Evolutionary conservation across 2,329 filamentous ascomycete genomes (phyloP), one percentile per base, ranked within the genome.

Genomic region (Byssoonygena ceratinophila): DNA sequence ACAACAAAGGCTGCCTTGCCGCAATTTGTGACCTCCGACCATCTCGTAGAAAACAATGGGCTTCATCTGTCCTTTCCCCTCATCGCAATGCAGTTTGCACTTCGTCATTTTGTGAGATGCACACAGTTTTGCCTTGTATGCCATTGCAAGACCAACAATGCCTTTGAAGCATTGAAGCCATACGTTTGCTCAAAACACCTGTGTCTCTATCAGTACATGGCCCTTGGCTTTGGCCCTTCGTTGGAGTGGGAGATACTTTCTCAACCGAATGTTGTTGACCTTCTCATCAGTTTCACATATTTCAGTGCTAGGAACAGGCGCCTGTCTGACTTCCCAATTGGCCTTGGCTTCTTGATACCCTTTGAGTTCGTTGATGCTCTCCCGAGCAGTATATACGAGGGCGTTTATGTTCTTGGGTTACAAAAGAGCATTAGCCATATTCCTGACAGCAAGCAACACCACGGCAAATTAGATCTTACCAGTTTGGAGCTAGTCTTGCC

Each of bases 91-190:
- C 85, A 94, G 58, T 92, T 90, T 59, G 76, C 82, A 0, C 72
- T 94, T 23, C 81, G 83, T 1, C 85, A 89, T 60, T 81, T 95
- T 55, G 78, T 85, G 6, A 82, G 81, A 54, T 95, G 87, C 64
- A 88, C 86, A 0, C 82, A 92, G 51, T 94, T 91, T 66, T 96
- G 90, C 66, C 76, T 94, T 51, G 82, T 90, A 22, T 96, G 90
- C 61, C 86, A 94, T 66, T 78, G 78, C 58, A 83, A 77, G 58
- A 76, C 87, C 32, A 67, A 78, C 1, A 75, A 75, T 1, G 77
- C 79, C 0, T 82, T 91, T 34, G 71, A 74, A 57, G 69, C 72
- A 0, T 52, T 75, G 27, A 74, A 73, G 54, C 73, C 72, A 1
- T 87, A 85, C 55, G 87, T 95, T 41, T 96, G 90, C 68, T 79